Conservation (phyloP, 164 flowering plant species). For the Berberis thunbergii region DNA sequence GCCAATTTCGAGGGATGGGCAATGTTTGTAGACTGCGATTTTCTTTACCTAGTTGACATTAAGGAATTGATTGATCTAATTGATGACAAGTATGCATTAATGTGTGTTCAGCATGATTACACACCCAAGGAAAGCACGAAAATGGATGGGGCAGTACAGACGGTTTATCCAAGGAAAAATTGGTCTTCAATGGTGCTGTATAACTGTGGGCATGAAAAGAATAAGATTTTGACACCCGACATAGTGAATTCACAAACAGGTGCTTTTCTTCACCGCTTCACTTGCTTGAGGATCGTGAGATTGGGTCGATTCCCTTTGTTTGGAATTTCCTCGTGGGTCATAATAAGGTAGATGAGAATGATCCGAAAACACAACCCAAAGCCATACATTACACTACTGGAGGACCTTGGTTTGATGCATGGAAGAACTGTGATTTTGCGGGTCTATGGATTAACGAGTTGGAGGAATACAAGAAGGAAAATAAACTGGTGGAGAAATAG, state of each 20-base stretch:
- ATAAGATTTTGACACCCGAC: conserved; percentile 60
- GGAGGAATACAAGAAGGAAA: conserved; percentile 29
- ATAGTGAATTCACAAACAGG: conserved; percentile 66
- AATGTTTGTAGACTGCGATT: conserved; percentile 93
- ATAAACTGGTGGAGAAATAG: no score
- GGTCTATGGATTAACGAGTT: conserved; percentile 78
- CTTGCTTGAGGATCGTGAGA: conserved; percentile 82
- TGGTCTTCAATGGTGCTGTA: conserved; percentile 97
- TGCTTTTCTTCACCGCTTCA: conserved; percentile 85
- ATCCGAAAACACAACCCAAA: conserved; percentile 49
- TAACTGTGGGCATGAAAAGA: conserved; percentile 85
- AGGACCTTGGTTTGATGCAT: conserved; percentile 95
- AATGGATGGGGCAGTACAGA: conserved; percentile 93
- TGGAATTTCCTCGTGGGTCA: conserved; percentile 99
- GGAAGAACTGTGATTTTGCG: conserved; percentile 84
- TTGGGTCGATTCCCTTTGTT: conserved; percentile 74
- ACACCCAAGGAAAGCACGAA: conserved; percentile 84
- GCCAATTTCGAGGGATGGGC: conserved; percentile 86
- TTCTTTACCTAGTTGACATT: conserved; percentile 73
- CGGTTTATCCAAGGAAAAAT: conserved; percentile 83
- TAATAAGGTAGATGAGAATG: conserved; percentile 58
- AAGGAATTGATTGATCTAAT: conserved; percentile 62
- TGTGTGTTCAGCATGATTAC: conserved; percentile 98
- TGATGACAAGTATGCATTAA: conserved; percentile 71
- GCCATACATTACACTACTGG: conserved; percentile 91